Base-by-base conservation (phyloP, 2,329 filamentous ascomycete genomes). In the Arthrobotrys sphaeroides region DNA sequence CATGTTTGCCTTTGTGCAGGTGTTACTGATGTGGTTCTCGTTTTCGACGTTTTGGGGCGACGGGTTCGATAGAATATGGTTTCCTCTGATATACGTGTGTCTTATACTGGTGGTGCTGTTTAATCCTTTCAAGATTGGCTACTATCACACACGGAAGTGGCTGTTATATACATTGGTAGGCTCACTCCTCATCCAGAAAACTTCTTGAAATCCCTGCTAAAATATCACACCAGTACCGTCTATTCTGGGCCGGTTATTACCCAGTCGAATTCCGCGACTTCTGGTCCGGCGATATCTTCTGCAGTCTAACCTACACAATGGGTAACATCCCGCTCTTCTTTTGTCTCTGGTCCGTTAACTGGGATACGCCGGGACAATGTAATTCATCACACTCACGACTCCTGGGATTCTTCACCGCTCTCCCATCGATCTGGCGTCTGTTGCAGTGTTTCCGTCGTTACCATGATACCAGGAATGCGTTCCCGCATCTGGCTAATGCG, bases 241-340 rank as follows among this genome's bases (percentile, higher is more conserved):
- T 98, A 16, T 84, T 96, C 62, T 87, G 94, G 55, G 92, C 94
- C 12, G 94, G 94, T 2, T 82, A 96, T 18, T 97, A 96, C 80
- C 93, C 93, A 0, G 95, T 99, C 57, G 94, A 98, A 81, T 99
- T 98, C 82, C 89, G 94, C 70, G 95, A 99, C 83, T 98, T 99
- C 84, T 98, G 97, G 83, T 87, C 98, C 0, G 95, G 95, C 61
- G 95, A 99, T 81, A 97, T 98, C 86, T 97, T 96, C 82, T 98
- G 94, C 83, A 98, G 95, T 1, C 85, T 96, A 67, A 96, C 94
- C 4, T 99, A 99, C 82, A 88, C 90, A 13, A 92, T 92, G 83
- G 73, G 93, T 90, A 97, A 98, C 80, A 87, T 97, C 40, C 92
- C 93, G 79, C 85, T 98, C 0, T 97, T 98, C 84, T 97, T 97